Evolutionary conservation across 495 filamentous ascomycete genomes (phyloP), one percentile per base, ranked within the genome.

Genomic region (Astrothelium macrocarpum): DNA sequence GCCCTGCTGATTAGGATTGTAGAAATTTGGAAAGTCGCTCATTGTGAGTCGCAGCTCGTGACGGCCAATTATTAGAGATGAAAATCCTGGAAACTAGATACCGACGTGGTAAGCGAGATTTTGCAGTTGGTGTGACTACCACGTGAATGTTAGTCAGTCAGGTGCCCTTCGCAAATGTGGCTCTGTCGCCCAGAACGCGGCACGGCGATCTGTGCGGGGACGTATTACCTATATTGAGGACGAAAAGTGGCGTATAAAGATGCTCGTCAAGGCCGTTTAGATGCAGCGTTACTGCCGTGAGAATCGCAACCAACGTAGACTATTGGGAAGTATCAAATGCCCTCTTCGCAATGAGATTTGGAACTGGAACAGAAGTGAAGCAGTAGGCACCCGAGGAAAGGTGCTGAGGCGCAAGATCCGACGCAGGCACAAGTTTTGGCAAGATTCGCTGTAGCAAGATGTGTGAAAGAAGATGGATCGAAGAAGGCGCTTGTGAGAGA

Each of bases 1-100:
- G 45, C 65, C 62, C 29, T 68, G 65, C 25, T 56, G 49, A 29
- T 53, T 74, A 71, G 66, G 73, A 71, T 56, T 70, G 71, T 58
- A 72, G 70, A 28, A 32, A 31, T 32, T 75, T 67, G 66, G 70
- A 63, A 58, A 56, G 49, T 56, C 25, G 49, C 49, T 56, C 49
- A 56, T 56, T 29, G 26, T 56, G 25, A 56, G 7, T 29, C 10
- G 49, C 9, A 73, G 58, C 71, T 74, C 14, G 69, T 45, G 60
- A 69, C 12, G 14, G 45, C 53, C 14, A 18, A 28, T 53, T 65
- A 58, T 58, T 42, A 56, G 49, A 56, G 23, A 25, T 12, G 20
- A 9, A 29, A 56, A 56, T 28, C 49, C 49, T 9, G 9, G n/a
- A 29, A 56, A 56, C 23, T 56, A 25, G 49, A 56, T n/a, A 26